A percentile compares a stretch with the other conserved stretches of the same genome.
phyloP scores from a whole-genome alignment of 441 rosid genomes.

The Adansonia madagascariensis region DNA sequence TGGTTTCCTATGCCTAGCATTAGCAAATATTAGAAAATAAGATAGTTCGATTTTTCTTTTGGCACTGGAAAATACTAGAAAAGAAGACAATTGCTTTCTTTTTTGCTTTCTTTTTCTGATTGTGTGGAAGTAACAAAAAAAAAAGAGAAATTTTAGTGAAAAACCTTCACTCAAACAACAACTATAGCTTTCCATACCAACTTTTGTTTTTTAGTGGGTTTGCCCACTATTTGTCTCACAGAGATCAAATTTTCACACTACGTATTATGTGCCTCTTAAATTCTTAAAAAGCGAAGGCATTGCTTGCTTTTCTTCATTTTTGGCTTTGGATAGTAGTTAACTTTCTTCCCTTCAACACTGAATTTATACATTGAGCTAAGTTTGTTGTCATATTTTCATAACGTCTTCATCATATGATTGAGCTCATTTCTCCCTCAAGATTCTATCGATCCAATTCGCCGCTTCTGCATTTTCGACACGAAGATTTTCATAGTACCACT shows the following conservation, averaged over 20 bases:
- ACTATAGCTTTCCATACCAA: not conserved
- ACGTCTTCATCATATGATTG: too few species aligned
- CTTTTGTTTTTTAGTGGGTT: not conserved
- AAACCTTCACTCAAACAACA: not conserved
- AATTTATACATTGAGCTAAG: too few species aligned
- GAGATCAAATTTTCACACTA: not conserved
- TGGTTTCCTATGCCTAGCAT: too few species aligned
- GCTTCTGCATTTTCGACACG: too few species aligned
- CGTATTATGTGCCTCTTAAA: not conserved
- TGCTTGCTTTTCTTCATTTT: not conserved
- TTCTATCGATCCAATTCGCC: too few species aligned
- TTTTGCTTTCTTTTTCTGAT: not conserved
- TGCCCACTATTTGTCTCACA: not conserved
- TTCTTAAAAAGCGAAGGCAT: not conserved
- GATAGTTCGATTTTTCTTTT: too few species aligned
- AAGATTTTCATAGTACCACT: too few species aligned
- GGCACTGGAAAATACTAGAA: not conserved
- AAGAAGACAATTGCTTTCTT: not conserved
- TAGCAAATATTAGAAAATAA: too few species aligned
- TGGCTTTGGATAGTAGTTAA: not conserved
- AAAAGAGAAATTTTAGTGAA: not conserved
- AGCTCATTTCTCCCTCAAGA: too few species aligned
- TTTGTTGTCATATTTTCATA: too few species aligned
- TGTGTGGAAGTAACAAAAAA: not conserved
- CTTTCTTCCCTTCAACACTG: not conserved